These are phyloP conservation scores for Talinum fruticosum DNA, from an alignment of 148 eudicot species.

Conservation along the genomic window DNA sequence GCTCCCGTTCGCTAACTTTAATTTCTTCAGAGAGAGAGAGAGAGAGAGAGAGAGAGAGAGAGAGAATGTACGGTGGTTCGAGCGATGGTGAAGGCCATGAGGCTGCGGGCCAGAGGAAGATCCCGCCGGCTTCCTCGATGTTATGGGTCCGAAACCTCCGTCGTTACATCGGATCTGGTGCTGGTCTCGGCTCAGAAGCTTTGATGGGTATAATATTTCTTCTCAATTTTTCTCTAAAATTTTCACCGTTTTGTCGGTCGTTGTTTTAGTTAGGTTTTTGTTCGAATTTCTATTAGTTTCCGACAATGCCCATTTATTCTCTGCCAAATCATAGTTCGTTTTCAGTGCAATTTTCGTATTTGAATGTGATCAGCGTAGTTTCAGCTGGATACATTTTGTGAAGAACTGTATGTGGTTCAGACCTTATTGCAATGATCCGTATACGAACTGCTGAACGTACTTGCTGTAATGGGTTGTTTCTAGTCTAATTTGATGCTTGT, in stretches of 20 bases:
- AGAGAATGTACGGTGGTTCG: constrained; percentile 63
- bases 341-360: background rate
- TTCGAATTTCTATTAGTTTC: background rate
- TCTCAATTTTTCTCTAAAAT: background rate
- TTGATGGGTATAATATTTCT: constrained; percentile 58
- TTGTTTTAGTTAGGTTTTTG: too few species aligned
- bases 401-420: background rate
- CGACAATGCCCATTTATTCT: background rate
- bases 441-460: background rate
- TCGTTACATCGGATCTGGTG: constrained; percentile 93
- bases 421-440: background rate
- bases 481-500: background rate
- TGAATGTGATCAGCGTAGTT: background rate
- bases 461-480: background rate
- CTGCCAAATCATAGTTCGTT: background rate
- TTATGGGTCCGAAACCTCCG: constrained; percentile 96
- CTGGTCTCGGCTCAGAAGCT: constrained; percentile 98
- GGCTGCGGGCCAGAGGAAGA: constrained; percentile 52
- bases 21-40: background rate
- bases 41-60: constrained; percentile 2
- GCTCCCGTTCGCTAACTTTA: background rate
- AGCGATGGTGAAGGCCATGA: constrained; percentile 82
- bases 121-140: constrained; percentile 90
- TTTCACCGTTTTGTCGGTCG: background rate
- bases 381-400: background rate